A percentile compares a stretch with the other conserved stretches of the same genome.
These are phyloP conservation scores for Beta lomatogona DNA, from an alignment of 179 eudicot species.

Conservation along the genomic window DNA sequence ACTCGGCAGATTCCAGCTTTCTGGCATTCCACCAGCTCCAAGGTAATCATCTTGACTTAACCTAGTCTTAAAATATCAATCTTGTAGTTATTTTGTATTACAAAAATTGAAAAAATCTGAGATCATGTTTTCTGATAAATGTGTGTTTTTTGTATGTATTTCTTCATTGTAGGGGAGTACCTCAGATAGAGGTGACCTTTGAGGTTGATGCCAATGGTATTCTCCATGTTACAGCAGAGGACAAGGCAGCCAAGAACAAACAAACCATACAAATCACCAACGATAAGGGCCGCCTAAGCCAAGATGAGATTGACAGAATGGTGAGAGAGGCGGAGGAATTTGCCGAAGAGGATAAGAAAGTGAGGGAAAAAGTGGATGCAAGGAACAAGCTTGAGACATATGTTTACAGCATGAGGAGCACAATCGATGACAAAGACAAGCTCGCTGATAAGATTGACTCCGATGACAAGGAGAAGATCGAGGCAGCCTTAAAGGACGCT, in stretches of 20 bases:
- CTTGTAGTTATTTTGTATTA: background rate
- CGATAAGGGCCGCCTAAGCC: conserved; percentile 42
- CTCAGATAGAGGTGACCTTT: conserved; percentile 45
- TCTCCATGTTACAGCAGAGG: conserved; percentile 42
- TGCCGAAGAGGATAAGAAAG: conserved; percentile 35
- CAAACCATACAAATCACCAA: conserved; percentile 38
- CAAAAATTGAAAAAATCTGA: background rate
- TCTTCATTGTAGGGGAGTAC: conserved; percentile 33
- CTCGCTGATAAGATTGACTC: conserved; percentile 41
- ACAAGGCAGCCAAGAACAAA: conserved; percentile 44
- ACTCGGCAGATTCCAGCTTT: conserved; percentile 53
- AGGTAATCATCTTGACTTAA: conserved; percentile 29
- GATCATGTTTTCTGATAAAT: background rate
- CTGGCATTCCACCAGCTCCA: conserved; percentile 65
- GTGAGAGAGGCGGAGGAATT: conserved; percentile 39
- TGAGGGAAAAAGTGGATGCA: conserved; percentile 35
- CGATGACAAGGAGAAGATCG: conserved; percentile 32
- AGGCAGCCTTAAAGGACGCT: conserved; percentile 34
- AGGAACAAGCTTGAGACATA: conserved; percentile 40
- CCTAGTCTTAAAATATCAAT: background rate
- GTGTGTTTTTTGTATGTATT: background rate
- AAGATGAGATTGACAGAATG: conserved; percentile 40
- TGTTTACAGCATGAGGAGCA: conserved; percentile 40
- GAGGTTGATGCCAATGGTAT: conserved; percentile 45
- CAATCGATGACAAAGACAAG: conserved; percentile 38